Percentiles rank a stretch among this genome's conserved stretches.
Conservation (phyloP, 1,139 yeast species). For the Lodderomyces oxycetoniae region DNA sequence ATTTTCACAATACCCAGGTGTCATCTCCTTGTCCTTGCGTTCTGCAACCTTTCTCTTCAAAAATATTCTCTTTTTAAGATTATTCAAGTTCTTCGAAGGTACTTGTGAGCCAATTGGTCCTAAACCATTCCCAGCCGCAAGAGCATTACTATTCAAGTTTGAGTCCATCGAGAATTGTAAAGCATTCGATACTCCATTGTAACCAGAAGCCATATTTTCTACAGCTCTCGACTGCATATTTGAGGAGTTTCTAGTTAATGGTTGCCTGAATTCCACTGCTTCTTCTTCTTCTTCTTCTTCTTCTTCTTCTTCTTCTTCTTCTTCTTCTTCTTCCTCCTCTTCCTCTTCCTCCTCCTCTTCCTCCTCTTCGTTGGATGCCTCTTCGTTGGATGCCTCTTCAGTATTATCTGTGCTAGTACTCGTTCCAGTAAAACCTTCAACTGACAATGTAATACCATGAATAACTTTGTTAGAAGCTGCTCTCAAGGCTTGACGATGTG, state of each 20-base stretch:
- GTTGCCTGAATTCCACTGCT: conserved; percentile 21
- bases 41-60: conserved; percentile 36
- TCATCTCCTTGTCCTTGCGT: conserved; percentile 47
- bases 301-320: conserved; percentile 3
- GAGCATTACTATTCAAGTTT: conserved; percentile 33
- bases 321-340: conserved; percentile 7
- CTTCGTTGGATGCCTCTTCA: conserved; percentile 9
- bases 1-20: conserved; percentile 86
- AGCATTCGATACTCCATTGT: conserved; percentile 55
- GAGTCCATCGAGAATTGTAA: conserved; percentile 43
- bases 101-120: conserved; percentile 67
- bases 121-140: conserved; percentile 57
- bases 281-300: too few relatives aligned
- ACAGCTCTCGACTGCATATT: conserved; percentile 31
- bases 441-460: conserved; percentile 19
- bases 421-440: conserved; percentile 22
- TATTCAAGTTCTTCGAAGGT: conserved; percentile 60
- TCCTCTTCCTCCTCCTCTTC: conserved; percentile 10
- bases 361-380: too few relatives aligned
- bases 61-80: conserved; percentile 50
- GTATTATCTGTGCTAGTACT: conserved; percentile 30
- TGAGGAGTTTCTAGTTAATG: conserved; percentile 28
- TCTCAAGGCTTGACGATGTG: conserved; percentile 36
- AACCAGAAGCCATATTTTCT: conserved; percentile 75
- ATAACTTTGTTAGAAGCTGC: conserved; percentile 34